phyloP scores from a whole-genome alignment of 768 basidiomycete genomes.

The Clavulina sp. region DNA sequence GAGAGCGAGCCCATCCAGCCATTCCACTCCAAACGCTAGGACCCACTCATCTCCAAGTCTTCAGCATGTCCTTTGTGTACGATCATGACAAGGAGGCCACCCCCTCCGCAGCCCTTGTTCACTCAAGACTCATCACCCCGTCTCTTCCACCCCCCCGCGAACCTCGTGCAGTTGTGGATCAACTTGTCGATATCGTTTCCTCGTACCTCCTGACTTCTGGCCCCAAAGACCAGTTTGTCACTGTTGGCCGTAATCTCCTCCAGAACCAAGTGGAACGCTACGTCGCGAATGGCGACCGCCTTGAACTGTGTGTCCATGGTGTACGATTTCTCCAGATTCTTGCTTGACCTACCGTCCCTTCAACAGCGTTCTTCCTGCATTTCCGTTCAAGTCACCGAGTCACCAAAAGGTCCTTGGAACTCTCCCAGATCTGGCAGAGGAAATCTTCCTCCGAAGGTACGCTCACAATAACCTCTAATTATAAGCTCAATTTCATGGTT shows the following conservation, averaged over 20 bases:
- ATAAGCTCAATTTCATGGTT: neutral
- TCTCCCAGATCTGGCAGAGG: slow-evolving; percentile 2
- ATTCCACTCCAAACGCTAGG: no score
- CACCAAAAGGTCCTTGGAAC: neutral
- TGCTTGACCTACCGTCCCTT: no score
- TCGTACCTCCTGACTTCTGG: neutral
- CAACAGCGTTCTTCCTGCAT: neutral
- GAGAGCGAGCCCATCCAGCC: no score
- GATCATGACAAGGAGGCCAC: no score
- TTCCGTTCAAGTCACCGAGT: neutral
- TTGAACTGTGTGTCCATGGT: no score
- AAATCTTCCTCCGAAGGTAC: neutral
- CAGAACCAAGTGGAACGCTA: neutral
- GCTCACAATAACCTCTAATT: neutral
- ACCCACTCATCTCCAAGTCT: no score
- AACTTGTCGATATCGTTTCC: neutral
- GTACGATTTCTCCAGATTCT: no score
- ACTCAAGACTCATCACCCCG: neutral
- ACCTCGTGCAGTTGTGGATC: neutral
- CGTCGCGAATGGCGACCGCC: neutral
- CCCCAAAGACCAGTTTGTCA: neutral
- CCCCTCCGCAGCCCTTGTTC: neutral
- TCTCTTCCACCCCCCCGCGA: neutral
- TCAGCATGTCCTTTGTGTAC: no score
- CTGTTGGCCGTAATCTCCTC: neutral